phyloP scores from a whole-genome alignment of 2,329 filamentous ascomycete species.

The Pseudomassariella vexata region DNA sequence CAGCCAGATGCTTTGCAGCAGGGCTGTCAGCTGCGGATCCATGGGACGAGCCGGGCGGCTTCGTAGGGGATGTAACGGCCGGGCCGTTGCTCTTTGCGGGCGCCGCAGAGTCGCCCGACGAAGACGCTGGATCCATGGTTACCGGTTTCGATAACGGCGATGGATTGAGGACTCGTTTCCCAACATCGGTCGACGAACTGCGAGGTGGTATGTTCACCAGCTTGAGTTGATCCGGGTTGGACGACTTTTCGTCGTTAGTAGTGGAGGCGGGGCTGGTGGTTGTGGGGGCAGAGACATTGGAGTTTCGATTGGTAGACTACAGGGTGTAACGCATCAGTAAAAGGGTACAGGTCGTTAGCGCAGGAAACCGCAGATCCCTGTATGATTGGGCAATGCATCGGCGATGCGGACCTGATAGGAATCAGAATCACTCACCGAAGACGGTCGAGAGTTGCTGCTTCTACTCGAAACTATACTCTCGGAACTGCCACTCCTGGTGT shows the following conservation, averaged over 20 bases:
- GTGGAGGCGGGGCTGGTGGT: constrained; percentile 46
- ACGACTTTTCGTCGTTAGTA: constrained; percentile 36
- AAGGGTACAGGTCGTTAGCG: constrained; percentile 40
- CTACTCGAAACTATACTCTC: constrained; percentile 58
- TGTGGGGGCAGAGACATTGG: constrained; percentile 42
- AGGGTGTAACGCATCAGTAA: constrained; percentile 22
- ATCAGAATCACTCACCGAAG: constrained; percentile 53
- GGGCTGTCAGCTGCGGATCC: constrained; percentile 49
- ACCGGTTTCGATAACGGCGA: constrained; percentile 71
- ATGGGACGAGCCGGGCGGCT: constrained; percentile 20
- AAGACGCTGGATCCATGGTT: constrained; percentile 52
- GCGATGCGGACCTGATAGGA: constrained; percentile 11
- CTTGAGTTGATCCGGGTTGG: constrained; percentile 48
- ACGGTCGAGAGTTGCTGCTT: constrained; percentile 54
- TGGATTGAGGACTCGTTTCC: constrained; percentile 60
- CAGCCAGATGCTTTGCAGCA: constrained; percentile 77
- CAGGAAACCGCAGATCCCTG: constrained; percentile 18
- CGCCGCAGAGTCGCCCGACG: constrained; percentile 28
- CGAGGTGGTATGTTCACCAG: constrained; percentile 55
- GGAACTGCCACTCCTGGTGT: constrained; percentile 51
- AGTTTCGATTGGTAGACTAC: constrained; percentile 56
- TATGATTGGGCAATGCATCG: constrained; percentile 38
- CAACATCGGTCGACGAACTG: constrained; percentile 59
- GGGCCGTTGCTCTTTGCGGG: constrained; percentile 22
- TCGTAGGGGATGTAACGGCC: constrained; percentile 25